Evolutionary conservation across 345 rosid genomes (phyloP), one percentile per base, ranked within the genome.

Genomic region (Eucalyptus camaldulensis): DNA sequence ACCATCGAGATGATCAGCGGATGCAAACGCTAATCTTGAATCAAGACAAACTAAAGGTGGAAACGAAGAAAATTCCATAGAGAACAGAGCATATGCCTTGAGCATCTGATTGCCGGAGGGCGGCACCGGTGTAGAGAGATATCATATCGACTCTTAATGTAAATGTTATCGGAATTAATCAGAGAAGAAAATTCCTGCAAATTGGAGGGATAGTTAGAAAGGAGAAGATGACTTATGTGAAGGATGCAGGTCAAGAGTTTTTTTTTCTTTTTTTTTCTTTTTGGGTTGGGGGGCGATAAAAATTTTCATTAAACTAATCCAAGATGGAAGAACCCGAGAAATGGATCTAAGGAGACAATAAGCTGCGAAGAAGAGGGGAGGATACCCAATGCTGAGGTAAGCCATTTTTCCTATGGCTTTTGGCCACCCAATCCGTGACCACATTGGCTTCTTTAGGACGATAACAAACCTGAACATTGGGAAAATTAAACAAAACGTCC

Each of bases 291-390:
- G 56, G 10, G 24, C 0, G 56, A 53, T 53, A 53, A 53, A 53
- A 53, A 0, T 8, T 53, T 53, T 53, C 58, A 3, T 19, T 53
- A 53, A 53, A 21, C 25, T 19, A 53, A 53, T 53, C 0, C 58
- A 53, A 53, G 58, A 53, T 53, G 10, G 58, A 53, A 53, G 58
- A 53, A 53, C 58, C 10, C 0, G 58, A 1, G 2, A 53, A 21
- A 53, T 21, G 25, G 58, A 21, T 8, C 0, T 19, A 1, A 53
- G 24, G 8, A 53, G 25, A 21, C 25, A 8, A 53, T 8, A 0
- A 53, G 58, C 58, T 0, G 0, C 10, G 25, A 53, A 21, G 25
- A 53, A 21, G 58, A 53, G 1, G 25, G 58, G 25, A 53, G 25
- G 58, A 53, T 53, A 53, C 25, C 5, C 25, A 19, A 53, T 53